These are phyloP conservation scores for Miamiensis avidus DNA, from an alignment of 169 alveolate genomes.

Conservation along the genomic window DNA sequence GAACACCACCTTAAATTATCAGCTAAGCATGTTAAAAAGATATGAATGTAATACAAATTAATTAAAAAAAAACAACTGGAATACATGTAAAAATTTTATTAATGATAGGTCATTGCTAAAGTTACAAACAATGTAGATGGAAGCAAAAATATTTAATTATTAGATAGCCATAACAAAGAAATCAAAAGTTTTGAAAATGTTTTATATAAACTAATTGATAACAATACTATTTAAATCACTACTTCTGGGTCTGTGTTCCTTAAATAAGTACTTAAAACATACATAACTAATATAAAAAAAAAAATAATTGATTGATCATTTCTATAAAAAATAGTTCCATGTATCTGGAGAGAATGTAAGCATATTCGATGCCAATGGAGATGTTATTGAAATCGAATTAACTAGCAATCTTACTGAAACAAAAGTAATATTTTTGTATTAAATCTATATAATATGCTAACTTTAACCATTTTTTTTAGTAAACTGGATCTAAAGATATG, in stretches of 20 bases:
- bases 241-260: not conserved
- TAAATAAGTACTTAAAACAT: not conserved
- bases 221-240: too few relatives aligned
- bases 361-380: constrained; percentile 32
- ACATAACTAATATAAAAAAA: too few relatives aligned
- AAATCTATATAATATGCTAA: too few relatives aligned
- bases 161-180: too few relatives aligned
- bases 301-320: too few relatives aligned
- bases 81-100: too few relatives aligned
- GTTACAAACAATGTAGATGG: not conserved
- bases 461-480: too few relatives aligned
- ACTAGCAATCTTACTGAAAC: not conserved
- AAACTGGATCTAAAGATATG: constrained; percentile 18
- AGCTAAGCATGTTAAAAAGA: not conserved
- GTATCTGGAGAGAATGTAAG: not conserved
- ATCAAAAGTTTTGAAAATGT: not conserved
- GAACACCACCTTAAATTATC: not conserved
- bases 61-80: not conserved
- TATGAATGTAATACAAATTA: too few relatives aligned
- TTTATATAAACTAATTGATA: too few relatives aligned
- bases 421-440: not conserved
- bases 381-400: not conserved
- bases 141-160: too few relatives aligned
- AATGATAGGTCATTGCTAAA: not conserved
- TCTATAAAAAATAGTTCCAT: not conserved